These are phyloP conservation scores for Drosera capensis DNA, from an alignment of 148 eudicot genomes.

Conservation along the genomic window DNA sequence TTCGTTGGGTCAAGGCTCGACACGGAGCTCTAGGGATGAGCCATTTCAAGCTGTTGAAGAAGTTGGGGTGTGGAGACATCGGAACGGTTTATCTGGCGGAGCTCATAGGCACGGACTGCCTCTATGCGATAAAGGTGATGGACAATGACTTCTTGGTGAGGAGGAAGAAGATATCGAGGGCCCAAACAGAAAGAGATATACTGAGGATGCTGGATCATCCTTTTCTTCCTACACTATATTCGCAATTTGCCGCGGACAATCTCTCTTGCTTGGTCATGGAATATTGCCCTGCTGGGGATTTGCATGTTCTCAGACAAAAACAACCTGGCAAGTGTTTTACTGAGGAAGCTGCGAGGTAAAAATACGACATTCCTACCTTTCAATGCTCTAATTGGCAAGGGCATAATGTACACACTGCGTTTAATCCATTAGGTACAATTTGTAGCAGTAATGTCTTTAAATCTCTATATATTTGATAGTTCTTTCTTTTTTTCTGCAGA, in stretches of 20 bases:
- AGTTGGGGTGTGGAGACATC: slow-evolving; percentile 82
- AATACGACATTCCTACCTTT: no score
- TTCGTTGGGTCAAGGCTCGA: slow-evolving; percentile 33
- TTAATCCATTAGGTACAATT: no score
- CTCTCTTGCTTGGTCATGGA: slow-evolving; percentile 79
- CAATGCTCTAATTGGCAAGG: no score
- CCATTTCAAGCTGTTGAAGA: slow-evolving; percentile 64
- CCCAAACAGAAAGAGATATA: slow-evolving; percentile 75
- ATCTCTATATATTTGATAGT: background rate
- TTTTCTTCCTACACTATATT: slow-evolving; percentile 65
- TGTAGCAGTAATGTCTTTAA: no score
- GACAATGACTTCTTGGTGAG: slow-evolving; percentile 65
- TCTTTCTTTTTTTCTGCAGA: slow-evolving; percentile 19
- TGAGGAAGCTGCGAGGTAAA: slow-evolving; percentile 72
- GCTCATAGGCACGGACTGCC: slow-evolving; percentile 45
- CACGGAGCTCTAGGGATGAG: slow-evolving; percentile 57
- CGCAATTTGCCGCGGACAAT: slow-evolving; percentile 68
- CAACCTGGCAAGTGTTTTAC: slow-evolving; percentile 60
- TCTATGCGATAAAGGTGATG: slow-evolving; percentile 87
- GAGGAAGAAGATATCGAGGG: slow-evolving; percentile 62
- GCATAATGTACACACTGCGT: no score
- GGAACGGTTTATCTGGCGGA: slow-evolving; percentile 90
- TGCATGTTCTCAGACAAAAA: slow-evolving; percentile 66
- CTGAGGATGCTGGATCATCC: slow-evolving; percentile 73
- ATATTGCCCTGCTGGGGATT: slow-evolving; percentile 83